Conservation (phyloP, 768 basidiomycete genomes). For the Kwoniella sp. region DNA sequence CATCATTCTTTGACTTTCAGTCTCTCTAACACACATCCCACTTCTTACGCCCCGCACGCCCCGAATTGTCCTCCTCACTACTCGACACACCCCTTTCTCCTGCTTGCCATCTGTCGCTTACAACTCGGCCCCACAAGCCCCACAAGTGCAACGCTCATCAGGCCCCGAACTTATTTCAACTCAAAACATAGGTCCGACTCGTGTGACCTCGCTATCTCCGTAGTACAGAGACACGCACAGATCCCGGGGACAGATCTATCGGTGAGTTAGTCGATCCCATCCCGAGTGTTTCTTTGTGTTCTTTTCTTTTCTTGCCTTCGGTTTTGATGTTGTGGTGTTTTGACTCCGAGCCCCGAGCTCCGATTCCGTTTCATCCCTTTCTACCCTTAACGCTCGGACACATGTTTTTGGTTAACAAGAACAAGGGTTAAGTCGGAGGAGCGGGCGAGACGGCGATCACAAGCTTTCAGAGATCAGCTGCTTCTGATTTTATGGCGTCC, state of each 20-base stretch:
- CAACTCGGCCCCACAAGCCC: not conserved
- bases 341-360: not conserved
- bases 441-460: constrained; percentile 1
- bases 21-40: not conserved
- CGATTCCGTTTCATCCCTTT: constrained; percentile 1
- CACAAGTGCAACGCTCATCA: not conserved
- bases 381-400: not conserved
- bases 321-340: not conserved
- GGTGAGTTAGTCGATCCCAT: not conserved
- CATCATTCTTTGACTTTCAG: not conserved
- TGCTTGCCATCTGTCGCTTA: not conserved
- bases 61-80: too few relatives aligned
- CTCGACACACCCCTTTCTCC: not conserved
- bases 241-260: not conserved
- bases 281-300: not conserved
- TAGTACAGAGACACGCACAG: not conserved
- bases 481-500: not conserved
- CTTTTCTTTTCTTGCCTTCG: not conserved
- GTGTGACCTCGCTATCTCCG: not conserved
- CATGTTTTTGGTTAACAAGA: too few relatives aligned
- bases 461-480: not conserved
- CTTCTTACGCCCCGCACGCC: not conserved
- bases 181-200: not conserved
- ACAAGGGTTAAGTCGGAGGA: not conserved
- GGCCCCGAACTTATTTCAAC: not conserved